Base-by-base conservation (phyloP, 441 rosid species). In the Erodium moschatum region DNA sequence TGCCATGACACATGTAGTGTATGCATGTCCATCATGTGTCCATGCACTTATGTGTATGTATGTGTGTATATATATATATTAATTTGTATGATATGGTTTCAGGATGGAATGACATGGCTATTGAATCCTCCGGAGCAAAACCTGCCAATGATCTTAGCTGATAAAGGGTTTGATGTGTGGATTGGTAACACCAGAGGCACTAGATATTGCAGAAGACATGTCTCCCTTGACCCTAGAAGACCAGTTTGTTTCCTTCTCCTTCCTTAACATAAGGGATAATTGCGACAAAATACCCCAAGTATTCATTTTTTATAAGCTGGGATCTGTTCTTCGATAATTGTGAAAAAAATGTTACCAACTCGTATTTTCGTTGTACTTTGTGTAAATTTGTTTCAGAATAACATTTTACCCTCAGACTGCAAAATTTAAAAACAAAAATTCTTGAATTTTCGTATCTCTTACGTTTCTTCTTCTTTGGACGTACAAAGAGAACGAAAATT, bases 151-250 rank as follows among this genome's bases (percentile, higher is more conserved):
- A 89, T 91, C 33, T 78, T 93, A 73, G 96, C 96, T 8, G 96
- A 93, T 42, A 62, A 81, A 67, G 98, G 98, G 18, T 93, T 88
- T 67, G 98, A 91, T 67, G 98, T 93, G 42, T 93, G 98, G 97
- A 84, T 93, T 73, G 85, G 87, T 42, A 91, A 91, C 80, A 79
- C 87, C 1, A 79, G 98, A 76, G 98, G 98, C 20, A 93, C 98
- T 70, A 78, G 87, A 69, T 93, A 77, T 68, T 80, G 93, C 88
- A 69, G 84, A 58, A 76, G 85, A 62, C 98, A 93, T 66, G 71
- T 76, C 62, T 76, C 80, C 56, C 85, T 93, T 5, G 72, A 70
- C 40, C 85, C 96, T 44, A 4, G 7, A 33, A 71, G 84, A 54
- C 74, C 70, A 80, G 96, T 89, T 63, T 65, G 10, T 35, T 69